Conservation (phyloP, 192 early-diverging fungal species). For the Pilaira anomala region DNA sequence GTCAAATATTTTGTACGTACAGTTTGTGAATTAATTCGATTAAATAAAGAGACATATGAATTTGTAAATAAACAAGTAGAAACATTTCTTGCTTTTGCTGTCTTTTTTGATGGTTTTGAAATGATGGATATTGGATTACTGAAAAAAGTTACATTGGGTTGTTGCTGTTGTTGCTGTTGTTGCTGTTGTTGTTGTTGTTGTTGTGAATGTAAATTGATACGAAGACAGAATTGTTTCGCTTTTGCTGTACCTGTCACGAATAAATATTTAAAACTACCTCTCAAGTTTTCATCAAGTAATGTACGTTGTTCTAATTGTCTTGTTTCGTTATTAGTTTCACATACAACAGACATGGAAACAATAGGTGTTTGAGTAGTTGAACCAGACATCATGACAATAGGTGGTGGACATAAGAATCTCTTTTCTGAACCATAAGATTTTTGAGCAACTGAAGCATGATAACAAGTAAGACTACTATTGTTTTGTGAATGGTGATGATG, state of each 20-base stretch:
- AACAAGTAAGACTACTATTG: constrained; percentile 59
- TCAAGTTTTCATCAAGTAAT: constrained; percentile 47
- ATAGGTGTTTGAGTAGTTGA: constrained; percentile 40
- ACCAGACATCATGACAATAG: constrained; percentile 51
- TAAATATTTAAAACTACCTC: constrained; percentile 72
- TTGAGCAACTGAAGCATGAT: constrained; percentile 82
- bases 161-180: constrained; percentile 9
- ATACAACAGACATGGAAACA: constrained; percentile 35
- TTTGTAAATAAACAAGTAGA: constrained; percentile 75
- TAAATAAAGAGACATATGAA: constrained; percentile 78
- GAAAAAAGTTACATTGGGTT: constrained; percentile 59
- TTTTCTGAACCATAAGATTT: constrained; percentile 95
- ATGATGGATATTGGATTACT: constrained; percentile 79
- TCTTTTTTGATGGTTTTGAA: constrained; percentile 92
- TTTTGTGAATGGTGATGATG: not conserved
- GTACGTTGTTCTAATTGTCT: constrained; percentile 45
- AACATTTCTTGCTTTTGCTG: constrained; percentile 75
- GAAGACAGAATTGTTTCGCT: constrained; percentile 73
- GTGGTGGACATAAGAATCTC: constrained; percentile 77
- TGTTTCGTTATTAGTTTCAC: constrained; percentile 26
- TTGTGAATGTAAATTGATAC: constrained; percentile 52
- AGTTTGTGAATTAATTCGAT: constrained; percentile 90
- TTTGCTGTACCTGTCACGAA: constrained; percentile 78
- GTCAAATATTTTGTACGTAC: constrained; percentile 84
- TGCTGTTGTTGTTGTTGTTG: too few relatives aligned